Evolutionary conservation across 352 stramenopile genomes (phyloP), one percentile per base, ranked within the genome.

Genomic region (Phytopythium chamaehyphon): DNA sequence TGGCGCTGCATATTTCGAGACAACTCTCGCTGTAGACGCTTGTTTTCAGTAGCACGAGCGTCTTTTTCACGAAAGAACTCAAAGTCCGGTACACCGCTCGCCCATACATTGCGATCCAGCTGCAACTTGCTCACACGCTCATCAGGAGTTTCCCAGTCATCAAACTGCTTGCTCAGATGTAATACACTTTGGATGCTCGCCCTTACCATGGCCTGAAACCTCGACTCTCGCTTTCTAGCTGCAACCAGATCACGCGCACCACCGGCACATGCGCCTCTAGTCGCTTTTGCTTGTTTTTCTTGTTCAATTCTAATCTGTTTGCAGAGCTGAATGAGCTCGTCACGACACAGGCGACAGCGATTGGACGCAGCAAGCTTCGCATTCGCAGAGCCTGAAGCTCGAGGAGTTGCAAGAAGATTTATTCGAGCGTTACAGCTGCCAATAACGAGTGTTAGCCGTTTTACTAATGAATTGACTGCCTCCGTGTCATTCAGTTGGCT

Each of bases 141-240:
- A 24, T 85, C 71, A 0, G 64, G 71, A 6, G 43, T 68, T 42
- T 83, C 71, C 73, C 71, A 84, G 10, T 57, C 33, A 39, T 80
- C 59, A 6, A 69, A 66, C 1, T 24, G 40, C 4, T 65, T 43
- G 22, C 63, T 87, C 14, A 60, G 24, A 9, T 38, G 28, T 2
- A 79, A 33, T 15, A 80, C 45, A 9, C 57, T 46, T 1, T 42
- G 49, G 26, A 84, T 61, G 2, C 64, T 66, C 26, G 42, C 15
- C 35, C 33, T 40, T 45, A 70, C 18, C 38, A 61, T 38, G 16
- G 61, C 44, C 11, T 49, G 33, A 5, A 71, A n/a, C 16, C 38
- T 36, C 16, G 16, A 49, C 39, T 21, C 52, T 64, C 36, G 40
- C 33, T 36, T 51, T 26, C 8, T 47, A 62, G 39, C 57, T 57